These are phyloP conservation scores for Spergularia marina DNA, from an alignment of 148 eudicot genomes.

Conservation along the genomic window DNA sequence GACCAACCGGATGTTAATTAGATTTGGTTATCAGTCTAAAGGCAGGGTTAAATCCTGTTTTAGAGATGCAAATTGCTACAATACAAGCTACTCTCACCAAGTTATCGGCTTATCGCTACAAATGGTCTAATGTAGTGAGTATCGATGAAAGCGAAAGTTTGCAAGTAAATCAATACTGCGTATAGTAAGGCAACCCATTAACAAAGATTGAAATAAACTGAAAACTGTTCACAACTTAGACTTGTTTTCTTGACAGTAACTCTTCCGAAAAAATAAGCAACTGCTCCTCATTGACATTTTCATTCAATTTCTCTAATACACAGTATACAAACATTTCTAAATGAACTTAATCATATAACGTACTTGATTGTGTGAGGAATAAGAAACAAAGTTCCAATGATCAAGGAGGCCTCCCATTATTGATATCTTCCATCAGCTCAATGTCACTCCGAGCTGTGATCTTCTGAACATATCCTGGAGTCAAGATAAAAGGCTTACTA, in stretches of 20 bases:
- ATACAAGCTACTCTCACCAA: too few relatives aligned
- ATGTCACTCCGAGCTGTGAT: constrained; percentile 73
- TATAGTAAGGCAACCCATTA: not conserved
- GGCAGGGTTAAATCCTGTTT: too few relatives aligned
- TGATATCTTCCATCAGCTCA: constrained; percentile 86
- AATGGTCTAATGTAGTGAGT: too few relatives aligned
- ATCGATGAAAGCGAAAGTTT: too few relatives aligned
- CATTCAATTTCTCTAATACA: not conserved
- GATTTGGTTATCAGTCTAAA: too few relatives aligned
- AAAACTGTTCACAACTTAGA: not conserved
- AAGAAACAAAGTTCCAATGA: not conserved
- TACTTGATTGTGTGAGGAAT: constrained; percentile 4
- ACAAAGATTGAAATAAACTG: not conserved
- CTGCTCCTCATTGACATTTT: constrained; percentile 6
- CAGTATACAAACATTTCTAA: constrained; percentile 6
- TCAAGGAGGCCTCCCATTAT: constrained; percentile 68
- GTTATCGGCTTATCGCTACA: too few relatives aligned
- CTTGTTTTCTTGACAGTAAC: not conserved
- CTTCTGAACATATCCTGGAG: constrained; percentile 94
- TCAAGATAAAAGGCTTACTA: constrained; percentile 3
- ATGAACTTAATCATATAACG: not conserved
- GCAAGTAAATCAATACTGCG: too few relatives aligned
- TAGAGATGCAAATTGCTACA: too few relatives aligned
- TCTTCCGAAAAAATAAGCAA: not conserved
- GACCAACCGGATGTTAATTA: too few relatives aligned